These are phyloP conservation scores for Fusarium sp. DNA, from an alignment of 2,329 filamentous ascomycete species.

Conservation along the genomic window DNA sequence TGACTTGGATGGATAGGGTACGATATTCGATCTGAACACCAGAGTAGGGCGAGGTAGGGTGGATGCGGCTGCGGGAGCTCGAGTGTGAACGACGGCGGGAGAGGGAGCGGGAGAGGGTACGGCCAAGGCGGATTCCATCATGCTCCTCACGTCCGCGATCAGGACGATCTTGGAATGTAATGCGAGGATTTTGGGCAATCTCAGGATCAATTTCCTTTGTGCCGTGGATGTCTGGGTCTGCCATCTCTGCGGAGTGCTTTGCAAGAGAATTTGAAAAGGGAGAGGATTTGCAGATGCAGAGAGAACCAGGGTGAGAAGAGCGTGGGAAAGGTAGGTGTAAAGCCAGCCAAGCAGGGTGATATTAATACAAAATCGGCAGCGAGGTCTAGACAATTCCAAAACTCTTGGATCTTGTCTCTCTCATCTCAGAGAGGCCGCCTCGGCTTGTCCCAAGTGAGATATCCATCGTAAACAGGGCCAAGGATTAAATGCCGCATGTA, in stretches of 20 bases:
- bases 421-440: slow-evolving; percentile 30
- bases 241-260: slow-evolving; percentile 16
- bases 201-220: slow-evolving; percentile 38
- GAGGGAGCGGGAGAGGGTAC: slow-evolving; percentile 33
- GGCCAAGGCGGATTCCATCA: slow-evolving; percentile 18
- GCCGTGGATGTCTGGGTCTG: slow-evolving; percentile 37
- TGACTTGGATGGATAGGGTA: slow-evolving; percentile 58
- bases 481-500: slow-evolving; percentile 37
- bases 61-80: slow-evolving; percentile 45
- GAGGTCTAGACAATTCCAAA: slow-evolving; percentile 32
- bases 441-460: slow-evolving; percentile 15
- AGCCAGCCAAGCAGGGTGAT: slow-evolving; percentile 1
- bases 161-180: slow-evolving; percentile 39
- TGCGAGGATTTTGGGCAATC: slow-evolving; percentile 31
- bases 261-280: neutral
- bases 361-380: slow-evolving; percentile 20
- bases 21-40: slow-evolving; percentile 58
- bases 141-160: slow-evolving; percentile 18
- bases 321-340: neutral
- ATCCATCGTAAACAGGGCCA: slow-evolving; percentile 8
- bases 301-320: slow-evolving; percentile 3
- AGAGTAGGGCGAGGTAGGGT: slow-evolving; percentile 52
- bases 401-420: neutral
- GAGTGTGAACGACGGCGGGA: slow-evolving; percentile 42
- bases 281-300: slow-evolving; percentile 2